These are phyloP conservation scores for Forsythia viridissima DNA, from an alignment of 257 asterid species.

Conservation along the genomic window DNA sequence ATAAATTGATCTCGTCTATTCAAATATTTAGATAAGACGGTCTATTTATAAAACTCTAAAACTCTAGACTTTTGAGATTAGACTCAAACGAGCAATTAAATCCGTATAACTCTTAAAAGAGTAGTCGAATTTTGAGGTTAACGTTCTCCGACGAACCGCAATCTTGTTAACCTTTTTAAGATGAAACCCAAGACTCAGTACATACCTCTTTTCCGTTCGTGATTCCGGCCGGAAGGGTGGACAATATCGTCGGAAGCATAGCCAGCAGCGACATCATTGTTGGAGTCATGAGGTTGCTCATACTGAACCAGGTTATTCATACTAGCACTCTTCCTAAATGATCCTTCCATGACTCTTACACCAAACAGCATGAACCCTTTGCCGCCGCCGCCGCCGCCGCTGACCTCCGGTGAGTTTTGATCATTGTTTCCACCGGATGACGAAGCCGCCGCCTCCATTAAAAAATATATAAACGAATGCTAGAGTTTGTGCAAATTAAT, in stretches of 20 bases:
- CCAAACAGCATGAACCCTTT: constrained; percentile 93
- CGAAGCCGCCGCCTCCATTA: constrained; percentile 29
- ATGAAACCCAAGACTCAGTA: background rate
- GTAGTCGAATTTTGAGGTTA: background rate
- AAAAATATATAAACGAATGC: constrained; percentile 17
- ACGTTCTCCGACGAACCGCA: background rate
- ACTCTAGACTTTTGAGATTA: background rate
- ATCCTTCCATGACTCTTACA: constrained; percentile 76
- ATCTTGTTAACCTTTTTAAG: background rate
- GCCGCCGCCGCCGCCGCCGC: constrained; percentile 24
- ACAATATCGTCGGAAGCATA: constrained; percentile 95
- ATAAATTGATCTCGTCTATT: background rate
- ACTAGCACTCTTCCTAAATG: constrained; percentile 84
- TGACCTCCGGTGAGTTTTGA: constrained; percentile 30
- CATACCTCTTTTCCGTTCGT: constrained; percentile 87
- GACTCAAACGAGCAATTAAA: background rate
- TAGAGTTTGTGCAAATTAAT: constrained; percentile 6
- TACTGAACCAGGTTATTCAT: constrained; percentile 81
- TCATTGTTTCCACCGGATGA: constrained; percentile 44
- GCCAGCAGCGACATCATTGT: constrained; percentile 60
- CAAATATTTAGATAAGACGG: too few species aligned
- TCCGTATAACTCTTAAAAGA: background rate
- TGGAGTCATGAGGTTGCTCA: constrained; percentile 64
- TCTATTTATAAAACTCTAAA: too few species aligned
- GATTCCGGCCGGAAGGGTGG: constrained; percentile 80